Percentiles rank a stretch among this genome's conserved stretches.
Evolutionary conservation across 2,329 filamentous ascomycete species (phyloP).

Genomic region (Paecilomyces niveus): DNA sequence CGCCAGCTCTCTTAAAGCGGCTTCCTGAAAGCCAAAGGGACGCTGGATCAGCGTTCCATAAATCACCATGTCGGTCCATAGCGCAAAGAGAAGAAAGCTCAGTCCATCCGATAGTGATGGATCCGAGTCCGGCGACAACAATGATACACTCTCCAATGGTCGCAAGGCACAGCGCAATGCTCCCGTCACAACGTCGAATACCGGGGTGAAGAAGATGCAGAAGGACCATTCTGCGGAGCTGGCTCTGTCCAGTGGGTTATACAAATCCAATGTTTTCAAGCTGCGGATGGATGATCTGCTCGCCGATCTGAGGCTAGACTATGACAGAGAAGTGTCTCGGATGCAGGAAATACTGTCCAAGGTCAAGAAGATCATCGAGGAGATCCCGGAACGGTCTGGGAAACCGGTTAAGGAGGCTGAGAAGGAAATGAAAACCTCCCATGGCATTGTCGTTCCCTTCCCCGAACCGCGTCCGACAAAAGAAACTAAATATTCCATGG

Average conservation of each 20-base stretch:
- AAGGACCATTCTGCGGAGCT: conserved; percentile 26
- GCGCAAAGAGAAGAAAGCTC: conserved; percentile 42
- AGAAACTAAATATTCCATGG: conserved; percentile 74
- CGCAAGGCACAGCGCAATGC: conserved; percentile 9
- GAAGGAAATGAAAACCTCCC: conserved; percentile 57
- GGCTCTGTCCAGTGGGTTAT: conserved; percentile 43
- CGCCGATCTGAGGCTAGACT: conserved; percentile 49
- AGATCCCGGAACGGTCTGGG: conserved; percentile 44
- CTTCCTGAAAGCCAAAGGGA: background rate
- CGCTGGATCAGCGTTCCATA: background rate
- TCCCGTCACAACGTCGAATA: conserved; percentile 14
- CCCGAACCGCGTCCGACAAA: conserved; percentile 70
- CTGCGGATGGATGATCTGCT: conserved; percentile 60
- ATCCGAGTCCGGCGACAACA: conserved; percentile 11
- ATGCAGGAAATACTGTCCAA: conserved; percentile 49
- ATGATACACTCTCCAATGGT: conserved; percentile 26
- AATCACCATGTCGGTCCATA: conserved; percentile 23
- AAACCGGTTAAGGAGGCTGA: conserved; percentile 58
- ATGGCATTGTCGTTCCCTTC: conserved; percentile 71
- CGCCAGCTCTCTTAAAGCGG: background rate
- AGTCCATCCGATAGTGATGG: conserved; percentile 23
- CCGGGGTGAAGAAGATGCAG: conserved; percentile 11
- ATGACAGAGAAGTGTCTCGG: conserved; percentile 48
- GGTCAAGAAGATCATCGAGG: conserved; percentile 52
- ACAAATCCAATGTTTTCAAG: conserved; percentile 62